Evolutionary conservation across 2,329 filamentous ascomycete species (phyloP).

Genomic region (Gliomastix tumulicola): DNA sequence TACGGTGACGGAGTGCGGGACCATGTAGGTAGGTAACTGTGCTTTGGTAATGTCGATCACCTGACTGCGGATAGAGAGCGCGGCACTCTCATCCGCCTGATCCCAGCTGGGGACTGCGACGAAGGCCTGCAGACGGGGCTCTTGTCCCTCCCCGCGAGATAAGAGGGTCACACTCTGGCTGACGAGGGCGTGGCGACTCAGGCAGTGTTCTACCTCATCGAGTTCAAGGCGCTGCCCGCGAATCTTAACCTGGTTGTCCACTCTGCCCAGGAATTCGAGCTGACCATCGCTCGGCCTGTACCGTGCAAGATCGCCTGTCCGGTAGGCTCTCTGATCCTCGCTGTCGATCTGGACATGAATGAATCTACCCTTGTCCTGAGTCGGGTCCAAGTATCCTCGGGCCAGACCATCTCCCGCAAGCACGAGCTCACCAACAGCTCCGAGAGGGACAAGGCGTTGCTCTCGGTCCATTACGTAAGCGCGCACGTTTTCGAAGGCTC

Average conservation of each 20-base stretch:
- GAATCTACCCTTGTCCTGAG: conserved; percentile 6
- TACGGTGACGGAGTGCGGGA: conserved; percentile 11
- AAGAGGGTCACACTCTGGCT: neutral
- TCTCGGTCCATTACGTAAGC: conserved; percentile 8
- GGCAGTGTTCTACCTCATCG: conserved; percentile 8
- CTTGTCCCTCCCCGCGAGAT: too few species aligned
- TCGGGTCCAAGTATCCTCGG: conserved; percentile 8
- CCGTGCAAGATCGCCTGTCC: conserved; percentile 13
- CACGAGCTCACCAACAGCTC: conserved; percentile 10
- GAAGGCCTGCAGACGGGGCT: too few species aligned
- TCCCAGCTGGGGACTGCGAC: too few species aligned
- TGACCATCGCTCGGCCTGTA: conserved; percentile 7
- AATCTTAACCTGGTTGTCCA: conserved; percentile 15
- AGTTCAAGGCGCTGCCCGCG: conserved; percentile 15
- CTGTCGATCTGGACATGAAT: conserved; percentile 3
- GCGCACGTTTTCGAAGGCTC: conserved; percentile 8
- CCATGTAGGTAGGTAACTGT: conserved; percentile 17
- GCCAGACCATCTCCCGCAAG: conserved; percentile 10
- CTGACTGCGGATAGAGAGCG: too few species aligned
- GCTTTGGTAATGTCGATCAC: too few species aligned
- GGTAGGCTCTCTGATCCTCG: conserved; percentile 6
- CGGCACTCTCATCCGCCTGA: too few species aligned
- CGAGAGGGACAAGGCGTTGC: conserved; percentile 7
- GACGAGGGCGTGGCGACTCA: neutral
- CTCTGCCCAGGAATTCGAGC: conserved; percentile 14